Percentiles rank a stretch among this genome's conserved stretches.
Evolutionary conservation across 1,284 basidiomycete genomes (phyloP).

Genomic region (Mixia osmundae): DNA sequence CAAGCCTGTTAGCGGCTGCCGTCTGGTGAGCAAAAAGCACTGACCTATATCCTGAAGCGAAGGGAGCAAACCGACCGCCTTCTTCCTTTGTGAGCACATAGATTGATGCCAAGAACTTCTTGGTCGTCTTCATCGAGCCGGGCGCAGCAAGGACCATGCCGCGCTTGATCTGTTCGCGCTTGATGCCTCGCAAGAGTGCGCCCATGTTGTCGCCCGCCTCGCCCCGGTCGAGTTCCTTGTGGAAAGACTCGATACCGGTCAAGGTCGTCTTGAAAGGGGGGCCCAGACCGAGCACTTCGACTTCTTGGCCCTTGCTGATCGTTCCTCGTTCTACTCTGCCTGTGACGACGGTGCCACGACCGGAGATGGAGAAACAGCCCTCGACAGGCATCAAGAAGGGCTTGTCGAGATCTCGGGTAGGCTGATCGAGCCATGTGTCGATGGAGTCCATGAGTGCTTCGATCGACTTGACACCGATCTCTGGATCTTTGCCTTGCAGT

Average conservation of each 20-base stretch:
- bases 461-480: conserved; percentile 60
- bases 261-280: conserved; percentile 68
- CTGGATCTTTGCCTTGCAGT: conserved; percentile 52
- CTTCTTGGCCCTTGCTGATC: conserved; percentile 75
- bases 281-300: conserved; percentile 83
- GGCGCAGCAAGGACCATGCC: conserved; percentile 80
- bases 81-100: conserved; percentile 92
- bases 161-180: conserved; percentile 84
- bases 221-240: conserved; percentile 94
- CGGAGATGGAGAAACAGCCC: conserved; percentile 95
- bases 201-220: conserved; percentile 99
- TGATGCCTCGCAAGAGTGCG: conserved; percentile 82
- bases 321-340: conserved; percentile 92
- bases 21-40: not conserved
- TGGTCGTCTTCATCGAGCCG: conserved; percentile 79
- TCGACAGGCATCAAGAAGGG: conserved; percentile 94
- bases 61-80: conserved; percentile 92
- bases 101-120: conserved; percentile 80
- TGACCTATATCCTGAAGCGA: conserved; percentile 73
- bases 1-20: not conserved
- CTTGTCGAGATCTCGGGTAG: conserved; percentile 87
- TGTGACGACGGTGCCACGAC: conserved; percentile 92
- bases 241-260: conserved; percentile 90
- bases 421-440: conserved; percentile 87
- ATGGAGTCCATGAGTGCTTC: conserved; percentile 64